Evolutionary conservation across 306 rosid genomes (phyloP).

Genomic region (Vachellia pachyceras): DNA sequence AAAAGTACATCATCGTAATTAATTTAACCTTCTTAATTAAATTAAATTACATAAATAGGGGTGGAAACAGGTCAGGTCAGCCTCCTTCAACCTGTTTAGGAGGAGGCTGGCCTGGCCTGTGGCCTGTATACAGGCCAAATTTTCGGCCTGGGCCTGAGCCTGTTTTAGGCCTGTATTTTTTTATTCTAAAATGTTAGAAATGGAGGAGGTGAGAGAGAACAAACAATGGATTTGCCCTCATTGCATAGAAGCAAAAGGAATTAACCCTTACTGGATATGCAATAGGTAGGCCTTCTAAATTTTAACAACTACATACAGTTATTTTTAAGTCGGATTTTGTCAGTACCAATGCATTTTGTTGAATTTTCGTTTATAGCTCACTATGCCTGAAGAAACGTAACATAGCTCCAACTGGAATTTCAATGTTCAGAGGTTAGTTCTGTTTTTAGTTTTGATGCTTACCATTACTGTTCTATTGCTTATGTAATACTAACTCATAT

Average conservation of each 20-base stretch:
- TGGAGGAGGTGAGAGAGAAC: constrained; percentile 67
- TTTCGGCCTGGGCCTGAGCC: too few relatives aligned
- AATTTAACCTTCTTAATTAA: too few relatives aligned
- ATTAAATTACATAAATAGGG: too few relatives aligned
- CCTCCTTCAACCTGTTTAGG: too few relatives aligned
- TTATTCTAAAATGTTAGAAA: constrained; percentile 48
- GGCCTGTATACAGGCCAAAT: too few relatives aligned
- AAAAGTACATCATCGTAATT: too few relatives aligned
- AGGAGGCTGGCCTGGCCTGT: too few relatives aligned
- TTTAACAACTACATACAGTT: not conserved
- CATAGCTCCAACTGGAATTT: constrained; percentile 70
- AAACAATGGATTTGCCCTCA: constrained; percentile 87
- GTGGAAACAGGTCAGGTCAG: too few relatives aligned
- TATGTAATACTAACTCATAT: not conserved
- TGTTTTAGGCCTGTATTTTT: too few relatives aligned
- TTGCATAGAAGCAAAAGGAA: constrained; percentile 72
- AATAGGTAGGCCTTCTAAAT: constrained; percentile 62
- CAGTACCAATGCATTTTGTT: not conserved
- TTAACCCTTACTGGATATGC: constrained; percentile 72
- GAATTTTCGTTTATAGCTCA: constrained; percentile 50
- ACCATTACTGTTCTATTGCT: not conserved
- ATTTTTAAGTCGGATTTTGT: not conserved
- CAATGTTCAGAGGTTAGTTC: constrained; percentile 63
- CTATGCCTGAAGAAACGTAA: constrained; percentile 67
- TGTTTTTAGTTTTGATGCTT: not conserved